These are phyloP conservation scores for Tremellales sp. DNA, from an alignment of 1,284 basidiomycete species.

Conservation along the genomic window DNA sequence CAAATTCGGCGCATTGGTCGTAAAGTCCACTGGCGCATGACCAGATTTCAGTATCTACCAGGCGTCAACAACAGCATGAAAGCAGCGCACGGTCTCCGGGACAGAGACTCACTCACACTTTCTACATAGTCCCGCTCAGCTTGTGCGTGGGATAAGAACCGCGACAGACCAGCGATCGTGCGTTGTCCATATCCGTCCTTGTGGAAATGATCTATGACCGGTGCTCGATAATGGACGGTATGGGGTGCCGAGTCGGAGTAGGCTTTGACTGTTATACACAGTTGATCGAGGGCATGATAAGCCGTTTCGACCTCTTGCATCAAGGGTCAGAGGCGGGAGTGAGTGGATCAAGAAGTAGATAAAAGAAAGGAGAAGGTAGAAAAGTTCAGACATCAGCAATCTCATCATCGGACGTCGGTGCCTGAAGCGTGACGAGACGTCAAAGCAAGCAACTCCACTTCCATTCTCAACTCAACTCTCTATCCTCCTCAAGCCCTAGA, in stretches of 20 bases:
- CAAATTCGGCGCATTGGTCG: conserved; percentile 34
- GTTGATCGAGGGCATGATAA: not conserved
- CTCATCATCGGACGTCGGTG: too few relatives aligned
- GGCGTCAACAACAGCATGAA: not conserved
- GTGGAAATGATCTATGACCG: conserved; percentile 40
- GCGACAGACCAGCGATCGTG: conserved; percentile 28
- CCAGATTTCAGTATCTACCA: conserved; percentile 13
- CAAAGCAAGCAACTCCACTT: too few relatives aligned
- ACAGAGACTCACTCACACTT: conserved; percentile 15
- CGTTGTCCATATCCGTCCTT: conserved; percentile 30
- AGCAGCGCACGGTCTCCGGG: not conserved
- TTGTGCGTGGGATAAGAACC: conserved; percentile 27
- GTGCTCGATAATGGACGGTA: conserved; percentile 23
- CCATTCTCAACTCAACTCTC: too few relatives aligned
- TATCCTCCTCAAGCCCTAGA: not conserved
- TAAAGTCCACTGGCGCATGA: conserved; percentile 23
- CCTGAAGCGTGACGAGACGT: too few relatives aligned
- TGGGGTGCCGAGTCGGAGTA: conserved; percentile 1
- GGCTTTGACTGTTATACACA: not conserved
- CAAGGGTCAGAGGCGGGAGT: not conserved
- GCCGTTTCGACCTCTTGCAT: not conserved
- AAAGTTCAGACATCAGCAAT: too few relatives aligned
- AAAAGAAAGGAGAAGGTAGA: too few relatives aligned
- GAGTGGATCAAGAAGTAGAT: not conserved
- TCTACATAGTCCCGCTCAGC: conserved; percentile 32